A percentile compares a stretch with the other conserved stretches of the same genome.
These are phyloP conservation scores for Yamadazyma blattariae DNA, from an alignment of 1,139 yeast genomes.

Conservation along the genomic window DNA sequence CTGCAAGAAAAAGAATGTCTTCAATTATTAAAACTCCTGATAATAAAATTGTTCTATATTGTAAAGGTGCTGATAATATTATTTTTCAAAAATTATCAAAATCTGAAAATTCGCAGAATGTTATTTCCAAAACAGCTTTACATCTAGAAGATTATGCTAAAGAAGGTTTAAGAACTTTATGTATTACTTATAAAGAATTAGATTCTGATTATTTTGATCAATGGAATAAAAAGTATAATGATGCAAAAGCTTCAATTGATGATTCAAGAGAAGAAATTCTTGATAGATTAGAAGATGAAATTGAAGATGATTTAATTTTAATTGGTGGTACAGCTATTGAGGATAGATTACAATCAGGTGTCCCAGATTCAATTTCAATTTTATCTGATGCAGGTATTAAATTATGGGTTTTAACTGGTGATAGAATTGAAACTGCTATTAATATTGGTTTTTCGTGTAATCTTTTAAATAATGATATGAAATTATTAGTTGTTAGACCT, in stretches of 20 bases:
- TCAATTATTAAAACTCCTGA: slow-evolving; percentile 47
- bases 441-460: slow-evolving; percentile 97
- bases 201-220: slow-evolving; percentile 55
- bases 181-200: slow-evolving; percentile 82
- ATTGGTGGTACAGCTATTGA: slow-evolving; percentile 98
- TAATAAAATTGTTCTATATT: slow-evolving; percentile 55
- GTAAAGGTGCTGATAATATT: slow-evolving; percentile 95
- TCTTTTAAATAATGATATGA: slow-evolving; percentile 82
- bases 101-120: slow-evolving; percentile 28
- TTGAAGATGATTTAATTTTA: slow-evolving; percentile 69
- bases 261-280: slow-evolving; percentile 75
- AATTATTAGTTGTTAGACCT: slow-evolving; percentile 65
- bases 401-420: slow-evolving; percentile 97
- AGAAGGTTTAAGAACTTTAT: slow-evolving; percentile 92
- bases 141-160: slow-evolving; percentile 93
- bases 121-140: slow-evolving; percentile 55
- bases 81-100: slow-evolving; percentile 70
- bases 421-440: slow-evolving; percentile 95
- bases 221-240: slow-evolving; percentile 71
- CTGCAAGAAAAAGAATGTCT: slow-evolving; percentile 82
- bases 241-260: slow-evolving; percentile 69
- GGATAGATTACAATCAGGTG: slow-evolving; percentile 93
- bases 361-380: slow-evolving; percentile 86
- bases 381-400: slow-evolving; percentile 90
- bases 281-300: slow-evolving; percentile 75